Conservation (phyloP, 352 stramenopile species). For the Globisporangium camurandrum region DNA sequence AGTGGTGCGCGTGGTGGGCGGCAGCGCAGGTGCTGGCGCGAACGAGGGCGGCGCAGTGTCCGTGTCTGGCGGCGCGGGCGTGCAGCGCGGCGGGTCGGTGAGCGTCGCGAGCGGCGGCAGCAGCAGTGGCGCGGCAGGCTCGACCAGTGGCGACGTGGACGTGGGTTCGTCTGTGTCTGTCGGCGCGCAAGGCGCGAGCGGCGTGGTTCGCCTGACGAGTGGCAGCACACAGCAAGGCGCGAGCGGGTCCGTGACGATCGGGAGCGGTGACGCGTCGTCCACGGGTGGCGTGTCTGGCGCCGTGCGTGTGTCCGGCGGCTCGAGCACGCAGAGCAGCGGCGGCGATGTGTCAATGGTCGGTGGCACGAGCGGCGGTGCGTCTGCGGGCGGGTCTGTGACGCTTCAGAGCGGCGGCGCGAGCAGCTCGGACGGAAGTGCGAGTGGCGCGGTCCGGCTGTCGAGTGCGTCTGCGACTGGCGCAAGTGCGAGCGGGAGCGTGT, state of each 20-base stretch:
- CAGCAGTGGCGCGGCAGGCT: conserved; percentile 5
- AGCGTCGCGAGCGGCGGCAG: not conserved
- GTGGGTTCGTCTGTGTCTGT: not conserved
- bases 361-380: not conserved
- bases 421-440: not conserved
- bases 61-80: not conserved
- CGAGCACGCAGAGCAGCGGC: not conserved
- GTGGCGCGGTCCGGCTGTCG: not conserved
- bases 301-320: not conserved
- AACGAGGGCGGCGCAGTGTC: not conserved
- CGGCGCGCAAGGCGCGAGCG: not conserved
- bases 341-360: not conserved
- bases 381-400: conserved; percentile 2
- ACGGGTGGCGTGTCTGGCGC: not conserved
- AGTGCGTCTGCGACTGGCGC: not conserved
- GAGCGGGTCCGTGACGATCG: not conserved
- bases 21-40: not conserved
- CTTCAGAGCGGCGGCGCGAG: conserved; percentile 1
- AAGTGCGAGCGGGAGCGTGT: not conserved
- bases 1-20: not conserved
- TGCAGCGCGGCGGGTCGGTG: not conserved
- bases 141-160: not conserved
- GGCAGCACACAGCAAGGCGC: not conserved
- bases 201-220: not conserved
- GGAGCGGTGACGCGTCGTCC: not conserved